phyloP scores from a whole-genome alignment of 2,329 filamentous ascomycete genomes.

The Neocatenulostroma microsporum region DNA sequence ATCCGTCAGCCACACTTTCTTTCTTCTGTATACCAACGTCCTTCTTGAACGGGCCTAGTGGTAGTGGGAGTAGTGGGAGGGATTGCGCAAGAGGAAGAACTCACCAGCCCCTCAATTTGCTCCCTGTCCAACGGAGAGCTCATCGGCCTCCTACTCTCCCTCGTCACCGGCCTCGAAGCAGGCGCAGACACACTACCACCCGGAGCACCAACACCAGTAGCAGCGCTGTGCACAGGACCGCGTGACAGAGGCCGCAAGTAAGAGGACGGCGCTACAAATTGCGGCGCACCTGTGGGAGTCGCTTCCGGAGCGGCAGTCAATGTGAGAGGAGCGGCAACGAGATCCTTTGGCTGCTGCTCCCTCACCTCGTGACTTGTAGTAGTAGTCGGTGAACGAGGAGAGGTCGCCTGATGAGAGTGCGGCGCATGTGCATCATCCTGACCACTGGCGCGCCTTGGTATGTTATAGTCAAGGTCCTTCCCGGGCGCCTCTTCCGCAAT shows the following conservation, averaged over 20 bases:
- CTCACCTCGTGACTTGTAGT: too few relatives aligned
- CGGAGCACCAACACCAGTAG: neutral
- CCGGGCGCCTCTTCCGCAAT: neutral
- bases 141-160: conserved; percentile 13
- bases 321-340: neutral
- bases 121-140: conserved; percentile 63
- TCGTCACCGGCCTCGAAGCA: neutral
- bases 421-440: too few relatives aligned
- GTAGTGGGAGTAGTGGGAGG: neutral
- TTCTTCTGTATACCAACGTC: neutral
- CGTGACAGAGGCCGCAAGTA: conserved; percentile 26
- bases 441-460: too few relatives aligned
- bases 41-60: neutral
- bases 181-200: neutral
- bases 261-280: conserved; percentile 33
- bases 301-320: conserved; percentile 1
- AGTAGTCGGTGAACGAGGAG: neutral
- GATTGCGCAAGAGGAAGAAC: conserved; percentile 26
- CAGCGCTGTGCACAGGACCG: neutral
- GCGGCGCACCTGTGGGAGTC: conserved; percentile 12
- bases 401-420: neutral
- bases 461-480: conserved; percentile 1
- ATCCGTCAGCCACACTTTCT: conserved; percentile 3
- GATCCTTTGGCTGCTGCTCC: too few relatives aligned
- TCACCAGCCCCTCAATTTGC: conserved; percentile 69